These are phyloP conservation scores for Tetrahymena thermophila DNA, from an alignment of 73 alveolate genomes.

Conservation along the genomic window DNA sequence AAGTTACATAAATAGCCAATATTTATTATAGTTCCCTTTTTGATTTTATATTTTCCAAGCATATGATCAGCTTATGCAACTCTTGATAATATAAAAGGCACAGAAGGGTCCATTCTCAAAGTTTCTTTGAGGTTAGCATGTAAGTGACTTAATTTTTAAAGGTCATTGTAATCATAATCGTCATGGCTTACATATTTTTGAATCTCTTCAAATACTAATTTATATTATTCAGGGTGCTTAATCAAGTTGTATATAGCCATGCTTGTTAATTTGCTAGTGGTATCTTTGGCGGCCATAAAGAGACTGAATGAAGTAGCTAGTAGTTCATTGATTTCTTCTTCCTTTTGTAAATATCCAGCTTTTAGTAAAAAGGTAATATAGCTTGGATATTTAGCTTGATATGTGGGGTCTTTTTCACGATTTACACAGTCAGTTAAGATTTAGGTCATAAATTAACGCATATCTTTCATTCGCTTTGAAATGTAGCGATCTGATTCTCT, in stretches of 20 bases:
- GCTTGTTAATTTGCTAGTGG: background rate
- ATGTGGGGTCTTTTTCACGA: background rate
- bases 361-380: background rate
- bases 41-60: constrained; percentile 7
- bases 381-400: background rate
- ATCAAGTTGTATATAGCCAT: background rate
- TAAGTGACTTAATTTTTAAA: background rate
- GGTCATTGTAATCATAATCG: background rate
- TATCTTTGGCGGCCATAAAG: background rate
- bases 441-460: background rate
- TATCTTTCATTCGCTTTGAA: background rate
- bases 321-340: background rate
- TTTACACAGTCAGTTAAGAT: background rate
- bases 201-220: background rate
- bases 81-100: constrained; percentile 17
- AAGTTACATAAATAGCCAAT: background rate
- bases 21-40: background rate
- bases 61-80: constrained; percentile 17
- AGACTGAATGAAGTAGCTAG: background rate
- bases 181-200: background rate
- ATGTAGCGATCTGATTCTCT: background rate
- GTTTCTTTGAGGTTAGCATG: constrained; percentile 6
- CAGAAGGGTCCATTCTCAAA: constrained; percentile 30
- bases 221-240: background rate
- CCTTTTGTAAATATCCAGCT: background rate